Evolutionary conservation across 2,329 filamentous ascomycete species (phyloP), one percentile per base, ranked within the genome.

Genomic region (Aaosphaeria pasadenensis): DNA sequence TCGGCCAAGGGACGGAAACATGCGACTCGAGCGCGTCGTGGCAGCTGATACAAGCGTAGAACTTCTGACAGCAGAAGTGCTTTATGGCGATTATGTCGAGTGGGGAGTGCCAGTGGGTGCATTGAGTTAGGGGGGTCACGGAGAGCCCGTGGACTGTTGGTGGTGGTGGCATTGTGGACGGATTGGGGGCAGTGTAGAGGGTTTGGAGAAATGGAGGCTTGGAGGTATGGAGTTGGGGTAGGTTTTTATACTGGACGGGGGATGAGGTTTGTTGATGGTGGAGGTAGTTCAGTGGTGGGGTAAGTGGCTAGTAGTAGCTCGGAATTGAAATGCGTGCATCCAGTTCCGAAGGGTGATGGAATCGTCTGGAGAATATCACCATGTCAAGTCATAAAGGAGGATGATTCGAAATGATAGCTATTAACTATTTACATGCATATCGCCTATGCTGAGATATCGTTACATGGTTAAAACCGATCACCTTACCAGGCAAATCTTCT

Each of bases 21-120:
- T 69, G 67, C 3, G 55, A 43, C 43, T 68, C 65, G 9, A 53
- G 43, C 7, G 50, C 55, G 40, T 66, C 54, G 46, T 70, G 67
- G 31, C 67, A 70, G 41, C 50, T 59, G 30, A 68, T 66, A 52
- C 67, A 70, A 5, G 66, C 66, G 52, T 69, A 70, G 52, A 68
- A 70, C 44, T 63, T 67, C 11, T 54, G 45, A 55, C 67, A 70
- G 55, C 67, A 70, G 42, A 54, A 54, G 44, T 69, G 64, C 38
- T 68, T 63, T 49, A 70, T 68, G 46, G 67, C 65, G 48, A 70
- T 66, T 49, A 69, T 66, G 56, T 69, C 67, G 43, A 68, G 60
- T 3, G 62, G 53, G 3, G 62, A 62, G 40, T 59, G 54, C 51
- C 57, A 70, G 47, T 70, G 67, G 7, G 53, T 9, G 50, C 67